Evolutionary conservation across 2,329 filamentous ascomycete genomes (phyloP).

Genomic region (Colletotrichum salicis): DNA sequence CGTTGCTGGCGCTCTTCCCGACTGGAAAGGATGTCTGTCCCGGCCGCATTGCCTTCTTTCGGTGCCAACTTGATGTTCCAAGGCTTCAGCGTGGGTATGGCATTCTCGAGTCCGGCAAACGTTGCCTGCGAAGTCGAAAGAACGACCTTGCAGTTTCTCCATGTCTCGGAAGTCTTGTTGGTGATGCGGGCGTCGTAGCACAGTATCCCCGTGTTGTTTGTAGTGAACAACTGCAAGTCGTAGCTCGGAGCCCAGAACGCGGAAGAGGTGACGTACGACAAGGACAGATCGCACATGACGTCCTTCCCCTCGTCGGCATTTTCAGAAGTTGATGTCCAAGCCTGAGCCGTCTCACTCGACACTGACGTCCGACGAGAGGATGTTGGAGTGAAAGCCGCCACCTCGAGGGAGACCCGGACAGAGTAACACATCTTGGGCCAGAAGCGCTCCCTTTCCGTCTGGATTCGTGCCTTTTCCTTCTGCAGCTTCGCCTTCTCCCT

Average conservation of each 20-base stretch:
- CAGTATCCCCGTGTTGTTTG: slow-evolving; percentile 60
- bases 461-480: slow-evolving; percentile 57
- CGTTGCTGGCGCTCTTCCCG: slow-evolving; percentile 50
- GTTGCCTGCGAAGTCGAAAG: slow-evolving; percentile 73
- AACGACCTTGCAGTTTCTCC: slow-evolving; percentile 68
- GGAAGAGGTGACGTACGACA: slow-evolving; percentile 69
- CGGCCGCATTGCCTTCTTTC: slow-evolving; percentile 33
- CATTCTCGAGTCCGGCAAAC: slow-evolving; percentile 65
- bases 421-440: slow-evolving; percentile 63
- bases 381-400: slow-evolving; percentile 51
- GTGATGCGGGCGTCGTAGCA: slow-evolving; percentile 71
- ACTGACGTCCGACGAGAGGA: slow-evolving; percentile 62
- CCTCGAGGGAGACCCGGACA: slow-evolving; percentile 63
- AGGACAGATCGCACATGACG: slow-evolving; percentile 56
- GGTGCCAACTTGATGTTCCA: slow-evolving; percentile 66
- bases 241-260: slow-evolving; percentile 72
- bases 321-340: slow-evolving; percentile 51
- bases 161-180: slow-evolving; percentile 72
- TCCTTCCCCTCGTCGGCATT: slow-evolving; percentile 35
- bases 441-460: slow-evolving; percentile 55
- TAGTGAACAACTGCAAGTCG: slow-evolving; percentile 70
- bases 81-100: slow-evolving; percentile 62
- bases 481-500: slow-evolving; percentile 49
- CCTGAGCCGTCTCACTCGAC: slow-evolving; percentile 63
- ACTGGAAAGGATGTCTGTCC: slow-evolving; percentile 49